phyloP scores from a whole-genome alignment of 306 rosid genomes.

The Prunus mira region DNA sequence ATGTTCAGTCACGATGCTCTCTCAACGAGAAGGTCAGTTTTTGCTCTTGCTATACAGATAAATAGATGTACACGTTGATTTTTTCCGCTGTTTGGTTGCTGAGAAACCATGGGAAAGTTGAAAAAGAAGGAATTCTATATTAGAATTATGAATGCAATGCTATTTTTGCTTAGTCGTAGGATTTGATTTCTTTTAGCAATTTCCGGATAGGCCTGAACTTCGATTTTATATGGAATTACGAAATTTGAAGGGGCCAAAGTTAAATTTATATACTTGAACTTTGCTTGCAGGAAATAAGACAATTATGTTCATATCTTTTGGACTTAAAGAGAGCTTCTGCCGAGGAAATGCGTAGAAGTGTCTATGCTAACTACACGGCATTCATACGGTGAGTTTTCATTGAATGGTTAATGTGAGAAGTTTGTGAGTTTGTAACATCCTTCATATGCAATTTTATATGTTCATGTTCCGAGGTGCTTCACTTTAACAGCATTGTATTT shows the following conservation, averaged over 20 bases:
- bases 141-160: not conserved
- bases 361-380: conserved; percentile 95
- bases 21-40: conserved; percentile 81
- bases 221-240: not conserved
- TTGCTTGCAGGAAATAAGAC: conserved; percentile 75
- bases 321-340: conserved; percentile 93
- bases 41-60: not conserved
- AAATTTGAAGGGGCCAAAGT: not conserved
- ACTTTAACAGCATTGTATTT: not conserved
- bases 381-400: conserved; percentile 75
- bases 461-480: not conserved
- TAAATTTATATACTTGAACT: not conserved
- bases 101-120: not conserved
- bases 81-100: not conserved
- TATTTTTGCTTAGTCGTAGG: not conserved
- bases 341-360: conserved; percentile 98
- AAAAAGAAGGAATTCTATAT: not conserved
- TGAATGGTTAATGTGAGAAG: conserved; percentile 8
- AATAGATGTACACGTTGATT: not conserved
- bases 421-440: not conserved
- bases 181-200: not conserved
- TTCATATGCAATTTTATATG: not conserved
- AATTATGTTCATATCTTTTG: conserved; percentile 75
- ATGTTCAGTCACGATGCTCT: conserved; percentile 71
- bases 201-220: not conserved